Conservation (phyloP, 192 early-diverging fungal genomes). For the Endogone sp. region DNA sequence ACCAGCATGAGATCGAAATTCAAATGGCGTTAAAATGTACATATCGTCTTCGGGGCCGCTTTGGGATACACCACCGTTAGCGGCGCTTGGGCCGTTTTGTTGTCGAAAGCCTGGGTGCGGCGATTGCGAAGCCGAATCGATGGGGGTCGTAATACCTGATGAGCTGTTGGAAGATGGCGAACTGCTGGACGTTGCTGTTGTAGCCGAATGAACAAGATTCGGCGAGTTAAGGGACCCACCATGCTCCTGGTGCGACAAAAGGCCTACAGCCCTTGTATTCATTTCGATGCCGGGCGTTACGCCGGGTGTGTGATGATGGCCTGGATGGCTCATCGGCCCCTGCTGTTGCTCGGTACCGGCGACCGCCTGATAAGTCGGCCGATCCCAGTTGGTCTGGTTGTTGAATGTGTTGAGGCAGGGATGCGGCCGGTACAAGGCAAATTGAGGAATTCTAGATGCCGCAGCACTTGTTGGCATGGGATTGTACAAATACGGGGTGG, state of each 20-base stretch:
- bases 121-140: background rate
- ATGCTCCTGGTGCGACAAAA: background rate
- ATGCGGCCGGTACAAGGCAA: background rate
- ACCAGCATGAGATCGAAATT: no score
- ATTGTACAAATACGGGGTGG: conserved; percentile 57
- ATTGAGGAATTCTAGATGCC: background rate
- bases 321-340: background rate
- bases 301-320: background rate
- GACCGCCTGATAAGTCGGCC: background rate
- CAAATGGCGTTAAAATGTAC: no score
- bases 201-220: background rate
- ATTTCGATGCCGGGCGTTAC: background rate
- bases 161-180: background rate
- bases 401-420: background rate
- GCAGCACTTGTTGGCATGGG: background rate
- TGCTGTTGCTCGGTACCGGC: background rate
- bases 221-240: background rate
- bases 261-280: background rate
- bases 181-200: background rate
- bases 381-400: background rate
- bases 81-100: background rate
- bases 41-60: background rate
- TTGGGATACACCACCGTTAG: background rate
- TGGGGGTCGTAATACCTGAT: background rate
- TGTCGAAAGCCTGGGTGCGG: background rate